These are phyloP conservation scores for Volutella citrinella DNA, from an alignment of 2,329 filamentous ascomycete species.

Conservation along the genomic window DNA sequence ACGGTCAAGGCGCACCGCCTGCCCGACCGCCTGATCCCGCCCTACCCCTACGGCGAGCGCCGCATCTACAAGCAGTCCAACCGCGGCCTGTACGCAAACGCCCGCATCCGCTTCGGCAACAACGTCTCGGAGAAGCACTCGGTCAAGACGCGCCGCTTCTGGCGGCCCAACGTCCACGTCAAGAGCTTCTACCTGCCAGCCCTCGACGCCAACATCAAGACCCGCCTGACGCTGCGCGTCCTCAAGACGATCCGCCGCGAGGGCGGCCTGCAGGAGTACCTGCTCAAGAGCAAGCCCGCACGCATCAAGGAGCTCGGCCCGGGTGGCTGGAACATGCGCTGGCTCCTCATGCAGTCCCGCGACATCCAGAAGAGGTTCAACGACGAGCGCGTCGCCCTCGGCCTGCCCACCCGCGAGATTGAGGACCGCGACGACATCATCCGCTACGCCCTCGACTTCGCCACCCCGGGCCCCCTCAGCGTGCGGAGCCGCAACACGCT, in stretches of 20 bases:
- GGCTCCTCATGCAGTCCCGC: constrained; percentile 79
- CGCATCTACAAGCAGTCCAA: constrained; percentile 77
- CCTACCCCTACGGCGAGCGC: constrained; percentile 71
- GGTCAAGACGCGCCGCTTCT: constrained; percentile 68
- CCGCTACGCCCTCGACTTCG: constrained; percentile 39
- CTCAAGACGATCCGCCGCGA: constrained; percentile 75
- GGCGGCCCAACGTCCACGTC: constrained; percentile 71
- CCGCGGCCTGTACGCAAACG: constrained; percentile 66
- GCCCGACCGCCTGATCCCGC: constrained; percentile 51
- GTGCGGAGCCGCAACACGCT: constrained; percentile 34
- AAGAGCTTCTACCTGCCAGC: constrained; percentile 65
- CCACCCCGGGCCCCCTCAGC: constrained; percentile 38
- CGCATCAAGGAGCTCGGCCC: constrained; percentile 85
- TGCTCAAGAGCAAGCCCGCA: constrained; percentile 74
- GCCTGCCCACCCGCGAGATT: constrained; percentile 47
- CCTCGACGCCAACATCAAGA: constrained; percentile 61
- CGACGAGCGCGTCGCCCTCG: constrained; percentile 61
- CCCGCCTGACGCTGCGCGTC: constrained; percentile 67
- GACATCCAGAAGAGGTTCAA: constrained; percentile 64
- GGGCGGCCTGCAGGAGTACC: constrained; percentile 87
- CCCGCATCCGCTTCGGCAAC: constrained; percentile 77
- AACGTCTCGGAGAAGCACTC: constrained; percentile 67
- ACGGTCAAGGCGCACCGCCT: constrained; percentile 43
- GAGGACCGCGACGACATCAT: constrained; percentile 37
- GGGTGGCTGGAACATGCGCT: constrained; percentile 85